Conservation (phyloP, 768 basidiomycete species). For the Candolleomyces eurysporus region DNA sequence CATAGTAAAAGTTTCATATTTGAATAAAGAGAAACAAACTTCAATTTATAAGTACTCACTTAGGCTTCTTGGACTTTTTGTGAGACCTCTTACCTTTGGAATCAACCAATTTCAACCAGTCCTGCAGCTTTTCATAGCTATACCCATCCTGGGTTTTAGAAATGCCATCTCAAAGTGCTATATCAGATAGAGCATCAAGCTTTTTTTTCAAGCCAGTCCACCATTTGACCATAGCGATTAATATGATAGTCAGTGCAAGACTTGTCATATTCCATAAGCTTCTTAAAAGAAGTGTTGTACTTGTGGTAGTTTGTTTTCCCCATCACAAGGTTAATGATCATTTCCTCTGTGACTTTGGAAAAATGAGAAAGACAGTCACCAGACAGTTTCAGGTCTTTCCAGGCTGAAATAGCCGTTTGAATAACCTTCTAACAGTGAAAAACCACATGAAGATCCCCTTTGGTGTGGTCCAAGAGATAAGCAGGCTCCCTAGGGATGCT, state of each 20-base stretch:
- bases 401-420: no score
- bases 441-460: no score
- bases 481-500: no score
- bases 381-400: background rate
- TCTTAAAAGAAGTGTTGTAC: background rate
- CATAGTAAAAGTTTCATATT: background rate
- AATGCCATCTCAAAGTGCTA: background rate
- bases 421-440: no score
- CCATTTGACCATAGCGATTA: background rate
- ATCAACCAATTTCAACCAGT: background rate
- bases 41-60: no score
- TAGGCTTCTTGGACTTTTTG: background rate
- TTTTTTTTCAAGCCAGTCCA: background rate
- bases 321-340: background rate
- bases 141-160: background rate
- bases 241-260: background rate
- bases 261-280: background rate
- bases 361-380: background rate
- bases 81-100: background rate
- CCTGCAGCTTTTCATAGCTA: background rate
- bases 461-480: no score
- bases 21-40: no score
- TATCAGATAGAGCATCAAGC: background rate
- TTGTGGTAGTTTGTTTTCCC: background rate
- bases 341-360: background rate